phyloP scores from a whole-genome alignment of 106 monocot genomes.

The Allium cepa region DNA sequence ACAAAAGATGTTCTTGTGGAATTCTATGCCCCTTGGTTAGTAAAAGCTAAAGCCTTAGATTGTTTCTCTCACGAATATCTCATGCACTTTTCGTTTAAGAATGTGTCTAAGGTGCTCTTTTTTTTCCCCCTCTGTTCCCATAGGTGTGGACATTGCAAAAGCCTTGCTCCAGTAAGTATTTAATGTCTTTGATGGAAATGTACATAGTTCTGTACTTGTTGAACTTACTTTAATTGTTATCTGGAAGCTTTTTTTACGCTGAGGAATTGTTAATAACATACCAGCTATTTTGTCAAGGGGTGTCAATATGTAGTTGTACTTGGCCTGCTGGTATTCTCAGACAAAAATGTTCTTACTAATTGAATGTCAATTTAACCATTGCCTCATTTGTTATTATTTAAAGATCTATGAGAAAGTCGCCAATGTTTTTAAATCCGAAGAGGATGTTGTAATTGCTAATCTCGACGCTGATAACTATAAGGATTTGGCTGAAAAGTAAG shows the following conservation, averaged over 20 bases:
- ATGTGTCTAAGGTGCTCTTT: too few relatives aligned
- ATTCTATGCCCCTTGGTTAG: slow-evolving; percentile 96
- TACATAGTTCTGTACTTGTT: neutral
- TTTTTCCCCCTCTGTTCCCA: neutral
- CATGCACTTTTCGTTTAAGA: neutral
- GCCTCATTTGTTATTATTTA: slow-evolving; percentile 1
- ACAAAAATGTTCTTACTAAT: too few relatives aligned
- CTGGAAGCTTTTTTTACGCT: too few relatives aligned
- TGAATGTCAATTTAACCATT: too few relatives aligned
- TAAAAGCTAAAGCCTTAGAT: neutral
- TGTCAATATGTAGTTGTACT: neutral
- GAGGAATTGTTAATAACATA: neutral
- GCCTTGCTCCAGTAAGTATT: slow-evolving; percentile 86
- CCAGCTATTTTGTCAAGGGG: neutral
- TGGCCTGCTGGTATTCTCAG: too few relatives aligned
- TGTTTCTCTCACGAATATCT: neutral
- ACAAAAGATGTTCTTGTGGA: slow-evolving; percentile 93
- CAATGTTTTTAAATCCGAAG: slow-evolving; percentile 57
- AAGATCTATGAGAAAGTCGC: slow-evolving; percentile 90
- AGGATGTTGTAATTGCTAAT: slow-evolving; percentile 83
- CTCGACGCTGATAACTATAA: slow-evolving; percentile 89
- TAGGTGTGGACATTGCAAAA: slow-evolving; percentile 97
- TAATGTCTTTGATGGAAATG: neutral
- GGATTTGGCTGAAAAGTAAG: slow-evolving; percentile 90
- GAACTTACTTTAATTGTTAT: too few relatives aligned